phyloP scores from a whole-genome alignment of 345 rosid species.

The Passiflora organensis region DNA sequence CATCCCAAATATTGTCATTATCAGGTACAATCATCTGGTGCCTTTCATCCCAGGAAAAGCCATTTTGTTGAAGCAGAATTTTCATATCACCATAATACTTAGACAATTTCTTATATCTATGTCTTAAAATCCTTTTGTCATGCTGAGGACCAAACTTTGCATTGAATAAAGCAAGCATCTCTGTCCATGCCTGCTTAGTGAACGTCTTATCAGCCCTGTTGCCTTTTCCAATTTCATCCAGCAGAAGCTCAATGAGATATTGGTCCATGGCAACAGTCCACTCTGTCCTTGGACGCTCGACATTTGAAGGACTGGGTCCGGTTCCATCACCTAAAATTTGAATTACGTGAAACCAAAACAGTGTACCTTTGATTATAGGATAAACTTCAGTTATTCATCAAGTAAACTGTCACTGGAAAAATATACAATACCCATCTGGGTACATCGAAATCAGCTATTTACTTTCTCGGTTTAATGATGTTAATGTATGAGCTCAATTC shows the following conservation, averaged over 20 bases:
- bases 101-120: constrained; percentile 62
- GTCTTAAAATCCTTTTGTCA: constrained; percentile 76
- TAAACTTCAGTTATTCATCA: constrained; percentile 1
- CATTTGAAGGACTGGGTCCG: constrained; percentile 22
- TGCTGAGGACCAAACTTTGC: constrained; percentile 57
- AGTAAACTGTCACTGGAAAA: background rate
- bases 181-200: constrained; percentile 77
- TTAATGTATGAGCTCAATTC: too few species aligned
- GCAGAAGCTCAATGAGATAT: constrained; percentile 65
- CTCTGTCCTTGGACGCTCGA: constrained; percentile 57
- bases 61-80: constrained; percentile 43
- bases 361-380: background rate
- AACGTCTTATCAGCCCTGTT: constrained; percentile 52
- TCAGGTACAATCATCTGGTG: constrained; percentile 50
- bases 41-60: constrained; percentile 72
- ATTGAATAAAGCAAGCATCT: constrained; percentile 70
- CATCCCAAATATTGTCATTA: constrained; percentile 58
- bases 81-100: constrained; percentile 60
- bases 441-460: too few species aligned
- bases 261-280: constrained; percentile 76
- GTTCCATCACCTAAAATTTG: constrained; percentile 48
- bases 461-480: too few species aligned
- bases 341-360: constrained; percentile 9
- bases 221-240: constrained; percentile 73
- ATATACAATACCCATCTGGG: too few species aligned